phyloP scores from a whole-genome alignment of 108 stramenopile species.

The Bacterosira constricta region DNA sequence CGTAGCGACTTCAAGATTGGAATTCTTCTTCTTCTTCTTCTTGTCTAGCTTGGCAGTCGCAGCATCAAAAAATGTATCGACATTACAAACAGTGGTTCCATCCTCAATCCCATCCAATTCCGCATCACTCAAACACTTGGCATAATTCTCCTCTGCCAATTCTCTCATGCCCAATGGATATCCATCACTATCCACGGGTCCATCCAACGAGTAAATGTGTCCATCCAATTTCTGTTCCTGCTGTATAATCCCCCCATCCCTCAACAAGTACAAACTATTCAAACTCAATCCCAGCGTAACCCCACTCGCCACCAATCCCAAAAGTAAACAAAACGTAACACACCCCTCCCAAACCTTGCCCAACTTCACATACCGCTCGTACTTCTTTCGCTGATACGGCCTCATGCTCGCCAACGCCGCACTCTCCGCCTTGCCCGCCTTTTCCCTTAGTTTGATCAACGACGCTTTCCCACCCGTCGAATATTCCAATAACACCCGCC shows the following conservation, averaged over 20 bases:
- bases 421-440: constrained; percentile 32
- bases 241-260: background rate
- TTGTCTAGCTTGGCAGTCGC: no score
- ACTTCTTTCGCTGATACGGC: constrained; percentile 33
- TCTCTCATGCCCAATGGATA: constrained; percentile 23
- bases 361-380: constrained; percentile 23
- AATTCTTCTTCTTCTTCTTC: no score
- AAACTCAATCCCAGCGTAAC: constrained; percentile 25
- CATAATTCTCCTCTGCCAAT: constrained; percentile 36
- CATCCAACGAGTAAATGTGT: constrained; percentile 43
- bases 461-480: background rate
- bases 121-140: constrained; percentile 27
- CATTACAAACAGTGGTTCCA: constrained; percentile 17
- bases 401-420: constrained; percentile 40
- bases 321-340: constrained; percentile 11
- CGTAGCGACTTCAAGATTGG: no score
- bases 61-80: constrained; percentile 18
- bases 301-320: constrained; percentile 27
- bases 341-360: constrained; percentile 3
- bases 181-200: constrained; percentile 30
- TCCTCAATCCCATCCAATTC: constrained; percentile 1
- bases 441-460: constrained; percentile 16
- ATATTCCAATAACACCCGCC: constrained; percentile 10
- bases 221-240: constrained; percentile 10
- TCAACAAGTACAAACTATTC: background rate